Evolutionary conservation across 73 alveolate genomes (phyloP), one percentile per base, ranked within the genome.

Genomic region (Stentor roeselii): DNA sequence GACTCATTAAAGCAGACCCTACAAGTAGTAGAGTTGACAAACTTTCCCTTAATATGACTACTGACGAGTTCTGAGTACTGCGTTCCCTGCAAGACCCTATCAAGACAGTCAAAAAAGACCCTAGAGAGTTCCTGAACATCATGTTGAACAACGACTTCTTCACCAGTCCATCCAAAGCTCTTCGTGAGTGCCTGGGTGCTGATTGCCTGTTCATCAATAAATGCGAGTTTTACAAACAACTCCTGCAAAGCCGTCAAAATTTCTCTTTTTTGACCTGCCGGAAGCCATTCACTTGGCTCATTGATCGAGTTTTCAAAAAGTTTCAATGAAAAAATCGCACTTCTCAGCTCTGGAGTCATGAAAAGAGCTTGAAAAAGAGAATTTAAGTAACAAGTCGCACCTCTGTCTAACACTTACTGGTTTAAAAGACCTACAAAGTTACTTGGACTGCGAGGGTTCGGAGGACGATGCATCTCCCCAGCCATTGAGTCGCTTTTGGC

Each of bases 301-400:
- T 89, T 86, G 50, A 84, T 88, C n/a, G 75, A 83, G 76, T 86
- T 83, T 60, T 86, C 97, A 85, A 99, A 96, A 36, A 98, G 90
- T 21, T 98, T 97, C 32, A 98, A 91, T 27, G 91, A 82, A 77
- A 86, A 88, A 27, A 97, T 89, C 76, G 95, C 89, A 42, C 92
- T 82, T 86, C 99, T 90, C 83, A 98, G 97, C 89, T 96, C 97
- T 0, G 99, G 99, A 59, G 99, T 90, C 99, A 96, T 98, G 90
- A 90, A 98, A 75, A 93, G 94, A 6, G 98, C 80, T 89, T 98
- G 98, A 21, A 98, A 92, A 75, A 97, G 84, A 84, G 98, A 92
- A 91, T 98, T 98, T 92, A 98, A 90, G 87, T 96, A 98, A 78
- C 99, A 98, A 0, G 99, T 98, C 3, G 98, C 99, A 11, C 99